Conservation (phyloP, 108 stramenopile species). For the Bacterosira constricta region DNA sequence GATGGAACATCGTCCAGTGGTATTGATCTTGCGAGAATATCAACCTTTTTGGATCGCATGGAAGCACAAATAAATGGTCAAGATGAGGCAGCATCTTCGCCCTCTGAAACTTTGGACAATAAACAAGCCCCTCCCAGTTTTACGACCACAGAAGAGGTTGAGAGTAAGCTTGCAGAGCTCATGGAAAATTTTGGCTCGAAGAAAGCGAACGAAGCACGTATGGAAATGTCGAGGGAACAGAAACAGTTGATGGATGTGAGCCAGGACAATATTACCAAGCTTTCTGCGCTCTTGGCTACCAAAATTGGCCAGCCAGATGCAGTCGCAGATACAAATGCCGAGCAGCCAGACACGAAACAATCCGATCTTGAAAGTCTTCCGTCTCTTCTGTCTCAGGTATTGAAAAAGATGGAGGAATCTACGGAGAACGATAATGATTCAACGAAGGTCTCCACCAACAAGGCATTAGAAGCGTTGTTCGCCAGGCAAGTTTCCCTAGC, state of each 20-base stretch:
- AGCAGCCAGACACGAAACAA: slow-evolving; percentile 1
- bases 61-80: slow-evolving; percentile 4
- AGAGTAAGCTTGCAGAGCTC: slow-evolving; percentile 22
- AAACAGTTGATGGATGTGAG: slow-evolving; percentile 25
- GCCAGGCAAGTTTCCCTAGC: slow-evolving; percentile 13
- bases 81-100: not conserved
- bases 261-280: slow-evolving; percentile 23
- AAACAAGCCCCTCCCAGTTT: slow-evolving; percentile 8
- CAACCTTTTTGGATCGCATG: slow-evolving; percentile 33
- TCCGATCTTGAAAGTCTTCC: slow-evolving; percentile 26
- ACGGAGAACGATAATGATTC: slow-evolving; percentile 3
- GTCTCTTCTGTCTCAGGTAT: slow-evolving; percentile 35
- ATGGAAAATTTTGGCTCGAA: slow-evolving; percentile 32
- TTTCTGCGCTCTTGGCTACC: slow-evolving; percentile 29
- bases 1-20: slow-evolving; percentile 10
- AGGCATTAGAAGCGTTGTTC: slow-evolving; percentile 28
- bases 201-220: slow-evolving; percentile 9
- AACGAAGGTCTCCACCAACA: not conserved
- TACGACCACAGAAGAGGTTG: slow-evolving; percentile 30
- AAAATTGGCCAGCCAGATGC: slow-evolving; percentile 15
- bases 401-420: slow-evolving; percentile 14
- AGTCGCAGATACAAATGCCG: not conserved
- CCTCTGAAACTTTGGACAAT: not conserved
- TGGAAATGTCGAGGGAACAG: slow-evolving; percentile 1
- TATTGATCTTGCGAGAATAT: slow-evolving; percentile 32